These are phyloP conservation scores for Bryopsis sp. DNA, from an alignment of 139 green algal species.

Conservation along the genomic window DNA sequence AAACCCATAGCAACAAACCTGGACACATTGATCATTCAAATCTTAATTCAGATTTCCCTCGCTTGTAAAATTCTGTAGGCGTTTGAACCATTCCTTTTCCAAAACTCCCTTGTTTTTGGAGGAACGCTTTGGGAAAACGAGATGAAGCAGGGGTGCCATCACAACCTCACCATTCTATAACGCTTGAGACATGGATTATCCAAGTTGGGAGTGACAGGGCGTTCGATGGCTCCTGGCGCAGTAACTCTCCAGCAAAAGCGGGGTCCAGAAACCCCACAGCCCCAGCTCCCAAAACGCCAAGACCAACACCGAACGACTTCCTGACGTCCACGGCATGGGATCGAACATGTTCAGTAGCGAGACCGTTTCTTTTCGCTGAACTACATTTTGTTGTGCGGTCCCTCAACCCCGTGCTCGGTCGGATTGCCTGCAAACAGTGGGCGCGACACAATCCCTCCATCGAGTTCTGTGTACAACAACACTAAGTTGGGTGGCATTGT, in stretches of 20 bases:
- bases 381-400: too few relatives aligned
- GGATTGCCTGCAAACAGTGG: too few relatives aligned
- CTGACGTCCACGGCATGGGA: not conserved
- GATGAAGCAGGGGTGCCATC: not conserved
- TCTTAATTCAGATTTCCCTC: not conserved
- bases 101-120: too few relatives aligned
- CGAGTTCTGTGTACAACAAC: too few relatives aligned
- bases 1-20: slow-evolving; percentile 75
- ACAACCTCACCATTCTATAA: slow-evolving; percentile 48
- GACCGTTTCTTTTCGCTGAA: too few relatives aligned
- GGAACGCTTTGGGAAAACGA: not conserved
- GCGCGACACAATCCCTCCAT: too few relatives aligned
- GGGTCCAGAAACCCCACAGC: not conserved
- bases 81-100: not conserved
- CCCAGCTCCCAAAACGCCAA: not conserved
- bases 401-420: too few relatives aligned
- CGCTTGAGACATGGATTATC: slow-evolving; percentile 85
- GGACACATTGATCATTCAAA: not conserved
- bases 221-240: slow-evolving; percentile 76
- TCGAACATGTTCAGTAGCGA: too few relatives aligned
- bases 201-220: slow-evolving; percentile 95
- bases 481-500: too few relatives aligned
- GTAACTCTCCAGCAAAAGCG: not conserved
- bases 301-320: not conserved
- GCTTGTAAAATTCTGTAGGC: not conserved